Conservation (phyloP, 108 stramenopile genomes). For the Skeletonema tropicum region DNA sequence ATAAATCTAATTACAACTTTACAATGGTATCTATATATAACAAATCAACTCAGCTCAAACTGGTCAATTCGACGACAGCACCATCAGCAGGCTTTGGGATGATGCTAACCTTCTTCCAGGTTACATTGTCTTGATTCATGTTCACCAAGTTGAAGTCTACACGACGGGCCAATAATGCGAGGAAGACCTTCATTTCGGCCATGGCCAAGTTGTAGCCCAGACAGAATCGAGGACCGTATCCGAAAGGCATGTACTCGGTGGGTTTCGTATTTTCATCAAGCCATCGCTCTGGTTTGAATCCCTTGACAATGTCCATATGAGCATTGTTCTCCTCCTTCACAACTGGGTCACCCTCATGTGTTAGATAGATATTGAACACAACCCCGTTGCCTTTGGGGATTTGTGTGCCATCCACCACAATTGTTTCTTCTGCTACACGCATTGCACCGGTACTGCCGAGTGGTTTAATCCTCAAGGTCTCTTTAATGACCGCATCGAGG, state of each 20-base stretch:
- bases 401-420: conserved; percentile 56
- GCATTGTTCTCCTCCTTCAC: conserved; percentile 17
- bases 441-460: conserved; percentile 38
- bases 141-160: conserved; percentile 47
- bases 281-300: conserved; percentile 58
- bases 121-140: conserved; percentile 22
- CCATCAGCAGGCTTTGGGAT: conserved; percentile 44
- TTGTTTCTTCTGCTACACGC: conserved; percentile 37
- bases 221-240: conserved; percentile 58
- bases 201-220: conserved; percentile 55
- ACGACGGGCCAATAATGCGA: conserved; percentile 60
- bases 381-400: conserved; percentile 58
- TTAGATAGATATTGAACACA: conserved; percentile 35
- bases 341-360: conserved; percentile 46
- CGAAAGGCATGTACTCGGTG: conserved; percentile 56
- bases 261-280: conserved; percentile 30
- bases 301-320: conserved; percentile 56
- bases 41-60: conserved; percentile 9
- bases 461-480: conserved; percentile 53
- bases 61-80: conserved; percentile 22
- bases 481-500: conserved; percentile 54
- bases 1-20: conserved; percentile 5
- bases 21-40: background rate
- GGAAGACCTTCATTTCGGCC: conserved; percentile 68
- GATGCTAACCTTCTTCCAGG: conserved; percentile 36